These are phyloP conservation scores for Eucalyptus polybractea DNA, from an alignment of 345 rosid genomes.

Conservation along the genomic window DNA sequence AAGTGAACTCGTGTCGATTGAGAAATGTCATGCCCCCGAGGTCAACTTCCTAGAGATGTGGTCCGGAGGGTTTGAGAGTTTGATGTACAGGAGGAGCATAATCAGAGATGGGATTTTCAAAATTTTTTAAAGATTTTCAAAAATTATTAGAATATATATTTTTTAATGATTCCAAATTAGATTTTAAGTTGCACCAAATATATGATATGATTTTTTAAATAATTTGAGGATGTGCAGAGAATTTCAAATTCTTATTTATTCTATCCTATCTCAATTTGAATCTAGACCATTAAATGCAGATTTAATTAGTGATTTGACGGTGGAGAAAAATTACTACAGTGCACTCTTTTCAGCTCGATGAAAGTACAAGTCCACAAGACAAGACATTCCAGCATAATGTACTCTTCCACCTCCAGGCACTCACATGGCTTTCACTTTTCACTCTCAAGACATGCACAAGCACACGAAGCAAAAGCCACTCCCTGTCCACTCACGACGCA, in stretches of 20 bases:
- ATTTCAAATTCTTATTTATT: too few species aligned
- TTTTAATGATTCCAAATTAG: accelerated
- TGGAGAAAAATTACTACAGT: accelerated
- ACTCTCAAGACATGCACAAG: neutral
- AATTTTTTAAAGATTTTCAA: accelerated
- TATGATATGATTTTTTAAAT: accelerated
- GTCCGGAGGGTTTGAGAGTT: too few species aligned
- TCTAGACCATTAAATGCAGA: accelerated
- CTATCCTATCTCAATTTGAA: accelerated
- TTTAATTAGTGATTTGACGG: neutral
- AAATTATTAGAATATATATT: accelerated
- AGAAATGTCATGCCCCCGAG: too few species aligned
- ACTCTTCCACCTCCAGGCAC: neutral
- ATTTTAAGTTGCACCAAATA: too few species aligned
- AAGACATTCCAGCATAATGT: neutral
- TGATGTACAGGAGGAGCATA: too few species aligned
- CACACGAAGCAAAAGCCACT: neutral
- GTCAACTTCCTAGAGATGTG: too few species aligned
- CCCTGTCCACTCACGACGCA: neutral
- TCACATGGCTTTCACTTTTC: neutral
- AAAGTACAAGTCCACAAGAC: neutral
- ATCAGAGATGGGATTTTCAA: too few species aligned
- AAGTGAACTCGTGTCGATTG: too few species aligned
- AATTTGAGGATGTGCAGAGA: accelerated
- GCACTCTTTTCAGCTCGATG: accelerated